Evolutionary conservation across 1,284 basidiomycete species (phyloP).

Genomic region (Rhodofomes roseus): DNA sequence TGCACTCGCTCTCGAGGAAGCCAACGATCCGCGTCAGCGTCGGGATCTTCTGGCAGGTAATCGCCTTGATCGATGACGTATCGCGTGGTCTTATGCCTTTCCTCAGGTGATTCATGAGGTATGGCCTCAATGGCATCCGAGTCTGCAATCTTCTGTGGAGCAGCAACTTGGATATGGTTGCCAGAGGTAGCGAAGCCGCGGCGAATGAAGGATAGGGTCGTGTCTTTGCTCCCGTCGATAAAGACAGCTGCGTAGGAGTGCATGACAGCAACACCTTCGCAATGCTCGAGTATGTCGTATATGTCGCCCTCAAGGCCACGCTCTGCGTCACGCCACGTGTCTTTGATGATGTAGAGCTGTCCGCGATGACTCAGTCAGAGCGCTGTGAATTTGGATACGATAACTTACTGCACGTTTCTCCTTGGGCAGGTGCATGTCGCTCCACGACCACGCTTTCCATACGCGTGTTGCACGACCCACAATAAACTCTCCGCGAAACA

Average conservation of each 20-base stretch:
- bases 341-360: slow-evolving; percentile 8
- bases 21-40: too few relatives aligned
- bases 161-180: too few relatives aligned
- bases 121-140: too few relatives aligned
- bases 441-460: slow-evolving; percentile 10
- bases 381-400: too few relatives aligned
- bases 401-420: background rate
- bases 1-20: background rate
- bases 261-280: background rate
- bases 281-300: background rate
- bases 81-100: too few relatives aligned
- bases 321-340: slow-evolving; percentile 10
- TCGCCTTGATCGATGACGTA: too few relatives aligned
- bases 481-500: slow-evolving; percentile 1
- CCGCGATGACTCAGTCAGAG: background rate
- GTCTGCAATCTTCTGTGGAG: too few relatives aligned
- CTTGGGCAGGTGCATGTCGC: slow-evolving; percentile 6
- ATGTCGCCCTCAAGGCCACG: slow-evolving; percentile 9
- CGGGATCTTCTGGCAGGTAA: too few relatives aligned
- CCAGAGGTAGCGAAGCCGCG: too few relatives aligned
- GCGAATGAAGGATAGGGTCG: too few relatives aligned
- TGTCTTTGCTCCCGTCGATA: background rate
- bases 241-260: background rate
- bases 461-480: slow-evolving; percentile 7
- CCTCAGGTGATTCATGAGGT: too few relatives aligned